These are phyloP conservation scores for Rosa multiflora DNA, from an alignment of 306 rosid species.

Conservation along the genomic window DNA sequence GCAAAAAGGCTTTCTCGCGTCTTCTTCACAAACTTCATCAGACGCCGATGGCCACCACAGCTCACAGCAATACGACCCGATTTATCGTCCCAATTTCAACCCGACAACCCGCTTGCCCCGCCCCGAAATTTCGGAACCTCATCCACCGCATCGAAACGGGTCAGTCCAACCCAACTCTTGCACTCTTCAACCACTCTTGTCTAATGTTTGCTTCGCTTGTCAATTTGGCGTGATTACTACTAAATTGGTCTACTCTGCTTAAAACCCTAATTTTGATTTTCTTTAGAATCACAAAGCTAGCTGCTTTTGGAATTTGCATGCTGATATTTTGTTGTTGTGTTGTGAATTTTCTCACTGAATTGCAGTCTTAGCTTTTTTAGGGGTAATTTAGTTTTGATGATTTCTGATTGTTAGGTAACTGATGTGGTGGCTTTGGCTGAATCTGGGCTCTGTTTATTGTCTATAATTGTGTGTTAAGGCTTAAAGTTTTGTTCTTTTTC, in stretches of 20 bases:
- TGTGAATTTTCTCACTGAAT: background rate
- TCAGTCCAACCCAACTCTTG: conserved; percentile 18
- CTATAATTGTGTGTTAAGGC: background rate
- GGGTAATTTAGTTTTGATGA: background rate
- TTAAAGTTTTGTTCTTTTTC: background rate
- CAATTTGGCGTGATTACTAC: background rate
- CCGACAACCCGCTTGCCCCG: conserved; percentile 17
- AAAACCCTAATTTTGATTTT: conserved; percentile 13
- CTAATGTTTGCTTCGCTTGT: background rate
- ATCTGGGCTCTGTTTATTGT: background rate
- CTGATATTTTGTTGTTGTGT: background rate
- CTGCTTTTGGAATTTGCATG: background rate
- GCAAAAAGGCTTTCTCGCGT: too few species aligned
- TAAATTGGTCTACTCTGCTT: background rate
- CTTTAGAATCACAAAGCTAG: background rate
- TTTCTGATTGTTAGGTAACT: background rate
- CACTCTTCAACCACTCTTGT: conserved; percentile 11
- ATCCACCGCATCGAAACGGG: conserved; percentile 13
- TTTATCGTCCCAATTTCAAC: conserved; percentile 11
- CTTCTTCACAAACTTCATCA: background rate
- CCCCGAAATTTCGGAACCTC: conserved; percentile 13
- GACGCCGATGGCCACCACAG: conserved; percentile 52
- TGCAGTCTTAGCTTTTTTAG: background rate
- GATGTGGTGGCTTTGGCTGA: background rate
- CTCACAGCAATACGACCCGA: conserved; percentile 26